Base-by-base conservation (phyloP, 2,329 filamentous ascomycete genomes). In the Ambrosiella beaveri region DNA sequence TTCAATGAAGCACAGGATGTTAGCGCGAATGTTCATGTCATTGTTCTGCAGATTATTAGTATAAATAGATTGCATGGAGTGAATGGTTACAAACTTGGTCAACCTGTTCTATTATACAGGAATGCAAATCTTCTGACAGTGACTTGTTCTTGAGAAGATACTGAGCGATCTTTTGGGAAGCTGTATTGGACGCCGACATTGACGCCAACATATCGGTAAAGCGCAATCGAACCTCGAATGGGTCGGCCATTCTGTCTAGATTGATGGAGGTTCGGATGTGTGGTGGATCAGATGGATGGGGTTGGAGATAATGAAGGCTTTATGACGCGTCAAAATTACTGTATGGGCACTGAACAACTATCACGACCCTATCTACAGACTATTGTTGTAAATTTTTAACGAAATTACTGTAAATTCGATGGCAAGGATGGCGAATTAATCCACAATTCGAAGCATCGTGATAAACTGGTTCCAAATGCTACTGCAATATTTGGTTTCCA, bases 1-100 rank as follows among this genome's bases (percentile, higher is more conserved):
- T 67, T 97, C 91, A 66, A 98, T 85, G 71, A 98, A 98, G 71
- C 95, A 98, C 86, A 98, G 95, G 69, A 98, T 97, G 68, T 98
- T 98, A 60, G 93, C 94, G 61, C 91, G 80, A 56, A 85, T 95
- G 71, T 98, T 98, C 86, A 98, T 95, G 64, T 87, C 91, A 64
- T 88, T 95, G 80, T 90, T 64, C 13, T 53, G 54, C 2, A 19
- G 35, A 7, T 38, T 38, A 38, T 54, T 41, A 54, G 37, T 41
- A 40, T 9, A 8, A 41, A 41, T 54, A 9, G 13, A 15, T 7
- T 8, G 7, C 27, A 13, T 15, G 13, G 9, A 7, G 17, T 55
- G 4, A 40, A 9, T 4, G 19, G 27, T 27, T 47, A 68, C 74
- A 63, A 69, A 88, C 87, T 65, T 82, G 79, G 70, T 97, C 91